Percentiles rank a stretch among this genome's conserved stretches.
These are phyloP conservation scores for Alternaria brassicae DNA, from an alignment of 2,329 filamentous ascomycete genomes.

Conservation along the genomic window DNA sequence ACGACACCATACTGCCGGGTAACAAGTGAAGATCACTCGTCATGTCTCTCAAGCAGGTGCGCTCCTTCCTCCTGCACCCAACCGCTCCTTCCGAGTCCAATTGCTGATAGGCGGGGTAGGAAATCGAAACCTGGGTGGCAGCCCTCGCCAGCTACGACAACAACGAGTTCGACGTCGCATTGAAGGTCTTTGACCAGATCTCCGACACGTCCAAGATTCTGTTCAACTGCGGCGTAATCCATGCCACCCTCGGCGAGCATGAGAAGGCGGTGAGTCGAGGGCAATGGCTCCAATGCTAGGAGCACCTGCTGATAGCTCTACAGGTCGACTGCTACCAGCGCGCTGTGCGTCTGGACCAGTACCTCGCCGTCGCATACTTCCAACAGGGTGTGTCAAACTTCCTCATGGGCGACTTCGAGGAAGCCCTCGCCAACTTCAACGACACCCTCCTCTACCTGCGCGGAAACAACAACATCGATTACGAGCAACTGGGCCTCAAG, in stretches of 20 bases:
- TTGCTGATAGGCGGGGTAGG: conserved; percentile 61
- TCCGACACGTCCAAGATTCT: conserved; percentile 96
- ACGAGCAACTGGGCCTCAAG: conserved; percentile 90
- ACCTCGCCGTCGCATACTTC: conserved; percentile 97
- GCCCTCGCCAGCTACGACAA: conserved; percentile 93
- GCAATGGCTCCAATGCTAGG: background rate
- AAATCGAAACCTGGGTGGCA: conserved; percentile 98
- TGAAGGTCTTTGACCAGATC: conserved; percentile 84
- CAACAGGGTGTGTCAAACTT: conserved; percentile 99
- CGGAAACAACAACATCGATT: conserved; percentile 97
- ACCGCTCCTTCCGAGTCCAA: conserved; percentile 22
- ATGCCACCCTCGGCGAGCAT: conserved; percentile 94
- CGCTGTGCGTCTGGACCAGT: conserved; percentile 88
- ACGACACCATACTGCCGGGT: conserved; percentile 53
- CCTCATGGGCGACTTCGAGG: conserved; percentile 93
- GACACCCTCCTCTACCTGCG: conserved; percentile 93
- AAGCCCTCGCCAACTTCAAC: conserved; percentile 97
- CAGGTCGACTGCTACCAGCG: conserved; percentile 95
- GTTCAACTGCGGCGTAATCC: conserved; percentile 98
- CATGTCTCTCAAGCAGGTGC: conserved; percentile 60
- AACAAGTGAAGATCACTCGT: conserved; percentile 45
- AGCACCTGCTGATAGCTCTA: conserved; percentile 26
- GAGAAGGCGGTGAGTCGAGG: conserved; percentile 79
- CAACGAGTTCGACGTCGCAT: conserved; percentile 92
- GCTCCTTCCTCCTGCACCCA: conserved; percentile 18